Evolutionary conservation across 2,329 filamentous ascomycete species (phyloP).

Genomic region (Escovopsis weberi): DNA sequence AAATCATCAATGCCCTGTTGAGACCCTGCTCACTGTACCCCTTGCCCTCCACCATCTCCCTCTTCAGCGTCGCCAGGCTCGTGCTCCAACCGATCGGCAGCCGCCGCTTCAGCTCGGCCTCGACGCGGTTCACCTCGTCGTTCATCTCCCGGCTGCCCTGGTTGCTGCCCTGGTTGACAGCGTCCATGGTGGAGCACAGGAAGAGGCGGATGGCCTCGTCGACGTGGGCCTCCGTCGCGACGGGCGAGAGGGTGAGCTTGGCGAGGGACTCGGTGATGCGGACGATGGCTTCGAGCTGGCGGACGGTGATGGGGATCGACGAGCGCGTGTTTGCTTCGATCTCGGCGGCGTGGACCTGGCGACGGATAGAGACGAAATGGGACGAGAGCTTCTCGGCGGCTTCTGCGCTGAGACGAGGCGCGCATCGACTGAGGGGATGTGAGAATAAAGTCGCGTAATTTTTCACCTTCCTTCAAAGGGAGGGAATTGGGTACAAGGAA

Average conservation of each 20-base stretch:
- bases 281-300: conserved; percentile 92
- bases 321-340: conserved; percentile 79
- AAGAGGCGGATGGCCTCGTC: conserved; percentile 96
- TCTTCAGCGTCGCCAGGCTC: conserved; percentile 67
- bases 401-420: conserved; percentile 76
- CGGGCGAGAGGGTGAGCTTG: conserved; percentile 71
- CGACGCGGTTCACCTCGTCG: conserved; percentile 75
- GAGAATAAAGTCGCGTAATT: no score
- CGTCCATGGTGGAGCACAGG: conserved; percentile 94
- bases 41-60: conserved; percentile 85
- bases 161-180: conserved; percentile 77
- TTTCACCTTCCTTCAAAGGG: no score
- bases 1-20: conserved; percentile 68
- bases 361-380: conserved; percentile 91
- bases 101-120: conserved; percentile 74
- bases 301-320: conserved; percentile 92
- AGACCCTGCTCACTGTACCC: conserved; percentile 80
- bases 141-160: conserved; percentile 78
- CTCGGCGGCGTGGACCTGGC: conserved; percentile 85
- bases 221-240: conserved; percentile 83
- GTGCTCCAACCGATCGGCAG: conserved; percentile 94
- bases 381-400: conserved; percentile 92
- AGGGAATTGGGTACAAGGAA: no score
- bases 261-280: conserved; percentile 94
- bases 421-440: conserved; percentile 52